Evolutionary conservation across 129 eudicot genomes (phyloP).

Genomic region (Lactuca sativa): DNA sequence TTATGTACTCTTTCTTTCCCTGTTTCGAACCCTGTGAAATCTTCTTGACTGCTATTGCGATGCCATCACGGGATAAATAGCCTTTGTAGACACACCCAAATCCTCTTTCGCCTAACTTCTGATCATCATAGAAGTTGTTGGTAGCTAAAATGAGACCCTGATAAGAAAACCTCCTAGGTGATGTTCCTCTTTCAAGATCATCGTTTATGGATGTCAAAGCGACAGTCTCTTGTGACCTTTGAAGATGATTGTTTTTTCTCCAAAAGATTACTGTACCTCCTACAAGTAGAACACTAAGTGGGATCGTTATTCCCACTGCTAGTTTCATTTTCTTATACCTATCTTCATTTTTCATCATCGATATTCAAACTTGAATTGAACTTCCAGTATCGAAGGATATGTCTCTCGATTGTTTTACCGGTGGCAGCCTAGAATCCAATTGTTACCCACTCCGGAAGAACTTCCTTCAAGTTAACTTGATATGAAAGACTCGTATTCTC

Average conservation of each 20-base stretch:
- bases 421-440: conserved; percentile 44
- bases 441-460: conserved; percentile 24
- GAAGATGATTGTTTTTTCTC: background rate
- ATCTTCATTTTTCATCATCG: background rate
- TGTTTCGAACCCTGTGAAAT: no score
- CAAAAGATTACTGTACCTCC: background rate
- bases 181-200: conserved; percentile 33
- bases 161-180: conserved; percentile 30
- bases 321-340: background rate
- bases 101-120: conserved; percentile 45
- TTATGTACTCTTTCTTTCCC: no score
- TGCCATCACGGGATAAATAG: background rate
- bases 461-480: conserved; percentile 17
- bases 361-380: conserved; percentile 28
- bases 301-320: background rate
- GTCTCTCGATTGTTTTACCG: conserved; percentile 13
- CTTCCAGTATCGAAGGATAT: conserved; percentile 23
- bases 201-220: conserved; percentile 24
- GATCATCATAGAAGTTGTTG: conserved; percentile 28
- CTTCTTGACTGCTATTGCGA: no score
- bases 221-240: background rate
- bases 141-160: conserved; percentile 32
- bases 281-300: background rate
- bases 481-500: conserved; percentile 3
- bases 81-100: no score